These are phyloP conservation scores for Fusarium sp. DNA, from an alignment of 2,329 filamentous ascomycete genomes.

Conservation along the genomic window DNA sequence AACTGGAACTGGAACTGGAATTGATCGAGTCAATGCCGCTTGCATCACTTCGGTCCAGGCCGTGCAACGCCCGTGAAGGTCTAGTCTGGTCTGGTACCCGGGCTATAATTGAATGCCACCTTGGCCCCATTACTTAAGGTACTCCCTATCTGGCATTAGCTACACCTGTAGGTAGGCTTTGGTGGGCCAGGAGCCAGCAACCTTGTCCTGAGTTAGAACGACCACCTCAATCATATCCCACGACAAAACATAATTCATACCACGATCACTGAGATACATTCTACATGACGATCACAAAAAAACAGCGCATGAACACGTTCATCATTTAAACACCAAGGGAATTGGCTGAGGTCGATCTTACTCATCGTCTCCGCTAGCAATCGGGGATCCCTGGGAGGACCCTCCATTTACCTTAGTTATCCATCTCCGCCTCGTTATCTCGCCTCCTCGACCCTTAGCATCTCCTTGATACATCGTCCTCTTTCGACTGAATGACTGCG, in stretches of 20 bases:
- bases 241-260: conserved; percentile 18
- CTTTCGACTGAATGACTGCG: conserved; percentile 37
- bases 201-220: conserved; percentile 30
- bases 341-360: conserved; percentile 29
- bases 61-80: neutral
- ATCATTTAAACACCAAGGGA: neutral
- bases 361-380: conserved; percentile 31
- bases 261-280: conserved; percentile 7
- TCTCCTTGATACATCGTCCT: conserved; percentile 27
- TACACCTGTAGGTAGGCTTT: conserved; percentile 11
- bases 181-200: conserved; percentile 23
- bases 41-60: conserved; percentile 30
- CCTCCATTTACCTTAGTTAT: conserved; percentile 14
- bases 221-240: conserved; percentile 35
- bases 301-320: neutral
- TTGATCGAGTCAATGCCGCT: conserved; percentile 32
- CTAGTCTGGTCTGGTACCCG: neutral
- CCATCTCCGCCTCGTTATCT: conserved; percentile 33
- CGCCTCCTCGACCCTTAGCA: conserved; percentile 31
- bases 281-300: neutral
- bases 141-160: conserved; percentile 18
- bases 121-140: conserved; percentile 2
- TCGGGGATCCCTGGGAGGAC: conserved; percentile 21
- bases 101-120: neutral
- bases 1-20: neutral